These are phyloP conservation scores for Sicyos baderoa DNA, from an alignment of 306 rosid species.

Conservation along the genomic window DNA sequence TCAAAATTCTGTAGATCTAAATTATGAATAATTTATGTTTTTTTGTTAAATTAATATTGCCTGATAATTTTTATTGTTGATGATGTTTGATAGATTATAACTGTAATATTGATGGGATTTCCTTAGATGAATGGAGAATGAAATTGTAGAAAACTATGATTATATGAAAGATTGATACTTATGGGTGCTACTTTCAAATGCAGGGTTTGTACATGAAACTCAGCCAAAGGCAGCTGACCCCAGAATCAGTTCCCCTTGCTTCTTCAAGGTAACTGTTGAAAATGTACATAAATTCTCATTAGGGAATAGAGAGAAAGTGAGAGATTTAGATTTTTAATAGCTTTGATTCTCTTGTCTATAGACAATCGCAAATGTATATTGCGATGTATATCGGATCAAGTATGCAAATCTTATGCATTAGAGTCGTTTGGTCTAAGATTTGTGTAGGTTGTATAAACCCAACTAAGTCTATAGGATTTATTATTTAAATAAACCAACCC, in stretches of 20 bases:
- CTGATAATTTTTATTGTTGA: not conserved
- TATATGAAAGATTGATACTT: not conserved
- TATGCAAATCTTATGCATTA: not conserved
- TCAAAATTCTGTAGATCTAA: not conserved
- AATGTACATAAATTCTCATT: not conserved
- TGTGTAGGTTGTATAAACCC: not conserved
- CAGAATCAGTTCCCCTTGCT: slow-evolving; percentile 26
- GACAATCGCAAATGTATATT: not conserved
- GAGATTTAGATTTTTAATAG: not conserved
- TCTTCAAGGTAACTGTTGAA: slow-evolving; percentile 13
- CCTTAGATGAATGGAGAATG: not conserved
- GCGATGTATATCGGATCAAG: slow-evolving; percentile 5
- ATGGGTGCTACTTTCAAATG: slow-evolving; percentile 42
- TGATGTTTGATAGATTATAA: slow-evolving; percentile 4
- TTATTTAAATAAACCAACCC: not conserved
- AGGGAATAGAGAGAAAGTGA: not conserved
- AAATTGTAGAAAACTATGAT: not conserved
- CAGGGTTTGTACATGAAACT: slow-evolving; percentile 97
- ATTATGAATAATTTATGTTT: not conserved
- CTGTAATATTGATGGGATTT: not conserved
- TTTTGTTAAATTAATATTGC: not conserved
- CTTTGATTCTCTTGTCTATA: not conserved
- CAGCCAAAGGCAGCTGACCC: slow-evolving; percentile 45
- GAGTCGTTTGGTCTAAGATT: not conserved
- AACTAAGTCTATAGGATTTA: not conserved